phyloP scores from a whole-genome alignment of 805 yeast genomes.

The Zygosaccharomyces lentus region DNA sequence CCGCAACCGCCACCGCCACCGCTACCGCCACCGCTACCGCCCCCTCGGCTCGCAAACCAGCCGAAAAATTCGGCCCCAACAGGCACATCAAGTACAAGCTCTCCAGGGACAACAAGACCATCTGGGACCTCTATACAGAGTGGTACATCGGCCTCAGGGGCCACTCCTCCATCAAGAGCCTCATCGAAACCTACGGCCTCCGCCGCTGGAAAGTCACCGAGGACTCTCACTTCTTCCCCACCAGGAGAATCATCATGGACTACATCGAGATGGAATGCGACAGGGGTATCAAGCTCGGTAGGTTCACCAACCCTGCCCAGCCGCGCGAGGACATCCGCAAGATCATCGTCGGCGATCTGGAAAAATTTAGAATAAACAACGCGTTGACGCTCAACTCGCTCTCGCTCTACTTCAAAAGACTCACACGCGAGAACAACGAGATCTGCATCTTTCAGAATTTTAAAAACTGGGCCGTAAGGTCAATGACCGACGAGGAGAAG shows the following conservation, averaged over 20 bases:
- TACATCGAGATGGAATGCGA: conserved; percentile 37
- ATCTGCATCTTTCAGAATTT: conserved; percentile 33
- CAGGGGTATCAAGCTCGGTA: conserved; percentile 32
- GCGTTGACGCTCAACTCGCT: conserved; percentile 34
- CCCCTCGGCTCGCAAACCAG: conserved; percentile 1
- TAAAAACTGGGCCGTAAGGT: conserved; percentile 30
- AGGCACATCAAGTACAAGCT: conserved; percentile 34
- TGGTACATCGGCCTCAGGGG: conserved; percentile 38
- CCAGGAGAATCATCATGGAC: conserved; percentile 37
- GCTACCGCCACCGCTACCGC: conserved; percentile 2
- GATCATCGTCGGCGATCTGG: conserved; percentile 34
- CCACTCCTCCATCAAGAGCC: conserved; percentile 28
- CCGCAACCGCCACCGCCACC: not conserved
- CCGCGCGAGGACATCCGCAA: conserved; percentile 33
- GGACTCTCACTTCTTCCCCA: conserved; percentile 39
- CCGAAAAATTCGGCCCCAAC: conserved; percentile 23
- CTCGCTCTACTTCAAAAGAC: conserved; percentile 32
- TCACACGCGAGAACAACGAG: conserved; percentile 29
- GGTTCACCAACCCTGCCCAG: conserved; percentile 29
- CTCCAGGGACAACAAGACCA: conserved; percentile 37
- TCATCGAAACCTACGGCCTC: conserved; percentile 36
- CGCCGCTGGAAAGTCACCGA: conserved; percentile 38
- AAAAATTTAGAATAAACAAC: conserved; percentile 34
- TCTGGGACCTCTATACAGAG: conserved; percentile 37
- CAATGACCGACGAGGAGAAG: conserved; percentile 32